Evolutionary conservation across 208 protist species (phyloP), one percentile per base, ranked within the genome.

Genomic region (Endotrypanum monterogeii): DNA sequence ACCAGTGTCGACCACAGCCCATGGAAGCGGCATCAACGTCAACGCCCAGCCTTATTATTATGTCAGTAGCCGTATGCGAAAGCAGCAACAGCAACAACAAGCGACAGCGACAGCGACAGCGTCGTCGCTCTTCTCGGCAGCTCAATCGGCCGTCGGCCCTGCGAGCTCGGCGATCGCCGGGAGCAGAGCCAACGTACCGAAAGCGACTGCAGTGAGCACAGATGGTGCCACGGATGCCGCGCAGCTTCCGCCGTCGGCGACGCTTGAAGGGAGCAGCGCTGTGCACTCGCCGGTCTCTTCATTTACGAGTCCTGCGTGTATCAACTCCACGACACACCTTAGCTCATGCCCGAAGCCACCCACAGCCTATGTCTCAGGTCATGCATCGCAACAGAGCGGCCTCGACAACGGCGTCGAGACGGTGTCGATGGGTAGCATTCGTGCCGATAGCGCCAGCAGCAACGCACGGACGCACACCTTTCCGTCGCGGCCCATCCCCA

Each of bases 41-140:
- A 81, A 91, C 61, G 89, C 89, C 8, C 76, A 90, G 65, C 86
- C 89, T 37, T 93, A 93, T 46, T 81, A 88, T 61, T 90, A 90
- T 67, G 84, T 86, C 48, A 84, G 79, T 76, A 84, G 74, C 70
- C 79, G 79, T 51, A 51, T 76, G 55, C 73, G 74, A 11, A 72
- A 76, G 41, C 80, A 84, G 41, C 74, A 83, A 48, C 72, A 83
- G 61, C 69, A 68, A 56, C 80, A 79, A 51, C 46, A 56, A 74
- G 73, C 72, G 61, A 58, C 72, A 67, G 44, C 23, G 35, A 28
- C 58, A 2, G 37, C 67, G 2, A 58, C 16, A 25, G 61, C 35
- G 37, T 32, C 51, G 25, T 73, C 77, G 5, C 44, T 66, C 30
- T 44, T 67, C 5, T 65, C 71, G 3, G 37, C 30, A 1, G 70